Evolutionary conservation across 2,329 filamentous ascomycete genomes (phyloP).

Genomic region (Trichoderma brevicompactum): DNA sequence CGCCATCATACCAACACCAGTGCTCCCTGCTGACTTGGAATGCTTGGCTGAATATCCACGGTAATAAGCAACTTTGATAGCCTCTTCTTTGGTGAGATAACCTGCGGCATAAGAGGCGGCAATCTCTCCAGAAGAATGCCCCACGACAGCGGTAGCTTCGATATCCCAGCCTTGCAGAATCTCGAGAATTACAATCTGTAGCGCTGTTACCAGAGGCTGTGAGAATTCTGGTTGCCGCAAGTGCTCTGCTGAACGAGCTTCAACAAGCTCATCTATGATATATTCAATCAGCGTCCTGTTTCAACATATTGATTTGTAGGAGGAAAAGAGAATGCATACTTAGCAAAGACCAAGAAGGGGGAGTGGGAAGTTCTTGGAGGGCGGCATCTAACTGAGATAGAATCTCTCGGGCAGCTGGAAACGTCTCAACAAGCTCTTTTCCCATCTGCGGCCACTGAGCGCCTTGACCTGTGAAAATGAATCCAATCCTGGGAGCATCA

Average conservation of each 20-base stretch:
- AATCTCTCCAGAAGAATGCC: slow-evolving; percentile 56
- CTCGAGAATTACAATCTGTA: slow-evolving; percentile 33
- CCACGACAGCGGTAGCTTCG: slow-evolving; percentile 44
- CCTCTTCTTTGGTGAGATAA: slow-evolving; percentile 38
- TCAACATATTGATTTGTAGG: too few species aligned
- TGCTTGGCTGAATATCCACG: background rate
- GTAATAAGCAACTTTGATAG: slow-evolving; percentile 26
- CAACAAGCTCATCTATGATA: background rate
- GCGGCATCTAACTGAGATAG: too few species aligned
- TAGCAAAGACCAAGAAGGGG: too few species aligned
- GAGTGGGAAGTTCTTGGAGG: too few species aligned
- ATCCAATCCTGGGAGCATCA: background rate
- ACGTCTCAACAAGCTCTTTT: background rate
- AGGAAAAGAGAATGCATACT: too few species aligned
- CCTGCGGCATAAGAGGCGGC: slow-evolving; percentile 55
- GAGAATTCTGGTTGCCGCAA: slow-evolving; percentile 36
- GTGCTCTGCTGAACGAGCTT: background rate
- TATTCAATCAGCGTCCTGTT: too few species aligned
- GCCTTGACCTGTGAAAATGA: slow-evolving; percentile 20
- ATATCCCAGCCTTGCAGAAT: slow-evolving; percentile 38
- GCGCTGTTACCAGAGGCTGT: slow-evolving; percentile 39
- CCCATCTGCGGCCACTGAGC: slow-evolving; percentile 24
- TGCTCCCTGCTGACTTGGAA: background rate
- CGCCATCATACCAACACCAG: background rate
- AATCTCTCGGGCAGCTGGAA: background rate